Evolutionary conservation across 192 early-diverging fungal genomes (phyloP).

Genomic region (Haplosporangium gracile): DNA sequence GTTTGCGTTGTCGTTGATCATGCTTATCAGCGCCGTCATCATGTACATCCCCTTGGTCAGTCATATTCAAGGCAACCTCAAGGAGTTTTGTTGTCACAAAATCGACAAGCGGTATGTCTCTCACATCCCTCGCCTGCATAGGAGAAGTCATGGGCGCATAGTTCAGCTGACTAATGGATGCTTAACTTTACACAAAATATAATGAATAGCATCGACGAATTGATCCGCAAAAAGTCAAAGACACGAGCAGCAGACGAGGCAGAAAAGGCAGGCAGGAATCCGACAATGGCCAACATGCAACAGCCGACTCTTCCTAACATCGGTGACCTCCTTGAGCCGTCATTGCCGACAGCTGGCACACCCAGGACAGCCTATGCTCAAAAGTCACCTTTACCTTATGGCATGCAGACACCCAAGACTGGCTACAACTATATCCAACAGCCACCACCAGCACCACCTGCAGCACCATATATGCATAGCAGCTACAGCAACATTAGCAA

Average conservation of each 20-base stretch:
- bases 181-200: neutral
- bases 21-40: constrained; percentile 70
- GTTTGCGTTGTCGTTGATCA: constrained; percentile 68
- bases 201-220: constrained; percentile 64
- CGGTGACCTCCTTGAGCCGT: constrained; percentile 6
- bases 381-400: constrained; percentile 2
- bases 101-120: constrained; percentile 86
- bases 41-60: constrained; percentile 85
- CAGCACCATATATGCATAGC: constrained; percentile 7
- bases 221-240: constrained; percentile 65
- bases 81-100: constrained; percentile 91
- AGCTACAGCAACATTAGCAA: constrained; percentile 12
- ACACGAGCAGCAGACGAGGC: constrained; percentile 57
- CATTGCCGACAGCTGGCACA: constrained; percentile 6
- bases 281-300: constrained; percentile 13
- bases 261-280: constrained; percentile 17
- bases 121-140: neutral
- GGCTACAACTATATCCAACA: neutral
- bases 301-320: constrained; percentile 57
- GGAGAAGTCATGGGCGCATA: neutral
- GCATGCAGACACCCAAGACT: constrained; percentile 18
- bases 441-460: neutral
- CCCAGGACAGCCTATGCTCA: constrained; percentile 19
- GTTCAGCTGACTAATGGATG: neutral
- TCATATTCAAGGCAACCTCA: constrained; percentile 87